Conservation (phyloP, 768 basidiomycete species). For the Boletellus ananiceps region DNA sequence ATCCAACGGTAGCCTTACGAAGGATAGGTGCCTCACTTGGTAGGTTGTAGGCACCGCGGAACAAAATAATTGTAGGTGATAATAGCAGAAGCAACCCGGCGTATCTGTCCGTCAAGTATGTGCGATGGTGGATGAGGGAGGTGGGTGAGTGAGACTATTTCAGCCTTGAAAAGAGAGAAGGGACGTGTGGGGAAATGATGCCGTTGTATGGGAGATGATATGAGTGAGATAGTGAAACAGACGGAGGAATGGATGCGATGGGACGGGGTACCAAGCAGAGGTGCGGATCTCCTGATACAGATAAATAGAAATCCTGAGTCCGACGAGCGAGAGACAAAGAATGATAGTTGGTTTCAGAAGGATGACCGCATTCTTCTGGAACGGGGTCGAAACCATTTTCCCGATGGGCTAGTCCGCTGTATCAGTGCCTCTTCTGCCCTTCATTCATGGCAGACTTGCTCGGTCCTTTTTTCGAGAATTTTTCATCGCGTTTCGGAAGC, state of each 20-base stretch:
- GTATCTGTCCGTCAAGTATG: conserved; percentile 22
- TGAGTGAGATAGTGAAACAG: conserved; percentile 19
- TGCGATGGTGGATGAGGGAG: conserved; percentile 12
- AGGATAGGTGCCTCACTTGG: conserved; percentile 6
- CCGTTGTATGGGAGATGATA: conserved; percentile 26
- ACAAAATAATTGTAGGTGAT: conserved; percentile 10
- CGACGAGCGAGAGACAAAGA: conserved; percentile 23
- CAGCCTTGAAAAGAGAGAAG: conserved; percentile 15
- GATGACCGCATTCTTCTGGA: conserved; percentile 19
- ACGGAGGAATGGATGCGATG: conserved; percentile 22
- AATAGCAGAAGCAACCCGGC: conserved; percentile 11
- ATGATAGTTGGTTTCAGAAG: conserved; percentile 17
- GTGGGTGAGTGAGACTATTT: conserved; percentile 10
- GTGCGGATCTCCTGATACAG: conserved; percentile 26
- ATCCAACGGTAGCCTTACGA: conserved; percentile 11
- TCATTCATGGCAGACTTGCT: conserved; percentile 8
- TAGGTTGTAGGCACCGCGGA: conserved; percentile 13
- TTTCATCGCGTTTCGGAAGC: conserved; percentile 3
- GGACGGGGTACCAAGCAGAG: conserved; percentile 23
- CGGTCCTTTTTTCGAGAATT: not conserved
- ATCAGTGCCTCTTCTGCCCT: conserved; percentile 2
- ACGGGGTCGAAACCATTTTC: conserved; percentile 17
- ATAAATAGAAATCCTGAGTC: conserved; percentile 34
- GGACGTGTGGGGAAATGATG: conserved; percentile 26
- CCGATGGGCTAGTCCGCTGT: conserved; percentile 19